Evolutionary conservation across 2,329 filamentous ascomycete genomes (phyloP).

Genomic region (Fusarium chlamydosporum): DNA sequence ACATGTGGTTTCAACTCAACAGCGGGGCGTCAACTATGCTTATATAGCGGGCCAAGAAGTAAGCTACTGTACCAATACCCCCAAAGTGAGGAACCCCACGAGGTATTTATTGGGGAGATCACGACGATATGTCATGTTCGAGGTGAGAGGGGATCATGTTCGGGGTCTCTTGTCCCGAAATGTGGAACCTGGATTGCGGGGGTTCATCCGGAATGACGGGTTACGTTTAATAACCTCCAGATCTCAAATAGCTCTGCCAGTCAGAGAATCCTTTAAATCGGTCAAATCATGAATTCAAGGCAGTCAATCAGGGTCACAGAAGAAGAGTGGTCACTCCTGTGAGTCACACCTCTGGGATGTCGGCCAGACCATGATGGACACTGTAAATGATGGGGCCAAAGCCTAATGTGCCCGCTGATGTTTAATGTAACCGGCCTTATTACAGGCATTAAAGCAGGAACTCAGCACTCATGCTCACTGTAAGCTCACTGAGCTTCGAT

Average conservation of each 20-base stretch:
- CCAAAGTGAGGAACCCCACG: neutral
- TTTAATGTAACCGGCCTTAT: too few relatives aligned
- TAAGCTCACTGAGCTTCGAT: neutral
- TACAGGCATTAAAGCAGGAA: neutral
- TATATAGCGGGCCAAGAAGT: neutral
- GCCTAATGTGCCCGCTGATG: too few relatives aligned
- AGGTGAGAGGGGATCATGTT: conserved; percentile 15
- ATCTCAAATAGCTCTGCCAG: neutral
- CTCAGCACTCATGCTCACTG: neutral
- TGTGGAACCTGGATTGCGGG: conserved; percentile 24
- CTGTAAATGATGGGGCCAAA: too few relatives aligned
- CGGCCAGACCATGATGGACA: too few relatives aligned
- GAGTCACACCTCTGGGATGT: too few relatives aligned
- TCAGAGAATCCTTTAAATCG: too few relatives aligned
- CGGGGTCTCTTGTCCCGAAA: conserved; percentile 37
- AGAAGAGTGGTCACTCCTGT: too few relatives aligned
- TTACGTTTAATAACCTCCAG: neutral
- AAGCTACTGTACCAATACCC: neutral
- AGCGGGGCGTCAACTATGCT: neutral
- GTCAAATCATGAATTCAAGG: too few relatives aligned
- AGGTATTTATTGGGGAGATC: conserved; percentile 18
- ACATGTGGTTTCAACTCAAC: too few relatives aligned
- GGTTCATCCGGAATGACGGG: conserved; percentile 13
- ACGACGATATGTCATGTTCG: neutral
- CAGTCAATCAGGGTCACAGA: too few relatives aligned